These are phyloP conservation scores for Crepidotus variabilis DNA, from an alignment of 768 basidiomycete genomes.

Conservation along the genomic window DNA sequence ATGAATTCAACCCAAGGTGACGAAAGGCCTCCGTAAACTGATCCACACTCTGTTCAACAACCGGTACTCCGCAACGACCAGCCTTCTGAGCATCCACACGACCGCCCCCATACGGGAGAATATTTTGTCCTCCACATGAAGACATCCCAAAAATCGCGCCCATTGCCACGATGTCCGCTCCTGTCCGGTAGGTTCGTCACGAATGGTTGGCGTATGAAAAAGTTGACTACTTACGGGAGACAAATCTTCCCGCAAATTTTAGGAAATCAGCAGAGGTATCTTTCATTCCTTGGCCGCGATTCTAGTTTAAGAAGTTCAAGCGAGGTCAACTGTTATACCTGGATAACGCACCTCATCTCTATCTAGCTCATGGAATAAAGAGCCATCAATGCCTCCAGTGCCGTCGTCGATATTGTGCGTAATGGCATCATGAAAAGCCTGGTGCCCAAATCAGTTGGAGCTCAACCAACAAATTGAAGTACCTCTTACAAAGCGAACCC, in stretches of 20 bases:
- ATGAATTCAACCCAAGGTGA: conserved; percentile 28
- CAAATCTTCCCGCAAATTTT: conserved; percentile 29
- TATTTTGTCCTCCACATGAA: conserved; percentile 34
- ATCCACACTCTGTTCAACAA: conserved; percentile 28
- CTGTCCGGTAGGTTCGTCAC: conserved; percentile 12
- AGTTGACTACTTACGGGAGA: conserved; percentile 25
- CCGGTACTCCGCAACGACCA: conserved; percentile 32
- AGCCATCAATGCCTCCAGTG: conserved; percentile 37
- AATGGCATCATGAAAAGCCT: conserved; percentile 37
- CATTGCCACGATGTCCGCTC: conserved; percentile 35
- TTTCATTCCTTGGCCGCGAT: conserved; percentile 33
- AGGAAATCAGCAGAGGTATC: conserved; percentile 29
- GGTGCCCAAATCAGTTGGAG: neutral
- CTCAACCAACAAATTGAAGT: neutral
- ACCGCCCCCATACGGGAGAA: conserved; percentile 32
- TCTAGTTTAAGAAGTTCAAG: conserved; percentile 17
- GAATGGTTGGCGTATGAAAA: neutral
- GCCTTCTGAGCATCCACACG: conserved; percentile 32
- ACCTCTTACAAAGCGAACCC: conserved; percentile 32
- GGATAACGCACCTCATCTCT: conserved; percentile 24
- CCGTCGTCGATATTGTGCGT: conserved; percentile 30
- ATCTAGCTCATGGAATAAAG: conserved; percentile 33
- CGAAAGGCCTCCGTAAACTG: conserved; percentile 27
- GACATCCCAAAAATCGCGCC: conserved; percentile 30
- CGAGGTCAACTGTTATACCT: neutral